Evolutionary conservation across 108 stramenopile genomes (phyloP).

Genomic region (Nannochloropsis salina): DNA sequence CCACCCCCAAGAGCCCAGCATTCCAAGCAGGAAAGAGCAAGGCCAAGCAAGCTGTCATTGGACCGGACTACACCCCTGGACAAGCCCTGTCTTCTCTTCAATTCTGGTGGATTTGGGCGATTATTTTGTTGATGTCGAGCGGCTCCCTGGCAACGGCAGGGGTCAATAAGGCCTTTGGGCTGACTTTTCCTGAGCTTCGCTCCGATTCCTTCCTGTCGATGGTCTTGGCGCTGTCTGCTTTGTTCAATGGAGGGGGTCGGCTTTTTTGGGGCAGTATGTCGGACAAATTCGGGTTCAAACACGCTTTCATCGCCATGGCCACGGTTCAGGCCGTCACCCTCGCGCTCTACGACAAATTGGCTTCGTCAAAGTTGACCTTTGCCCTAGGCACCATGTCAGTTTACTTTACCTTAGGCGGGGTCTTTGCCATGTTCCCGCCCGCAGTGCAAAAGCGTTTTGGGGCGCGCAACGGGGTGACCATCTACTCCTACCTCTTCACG

Average conservation of each 20-base stretch:
- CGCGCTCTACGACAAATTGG: slow-evolving; percentile 29
- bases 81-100: slow-evolving; percentile 25
- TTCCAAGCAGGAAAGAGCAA: not conserved
- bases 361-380: slow-evolving; percentile 32
- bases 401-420: slow-evolving; percentile 54
- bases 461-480: slow-evolving; percentile 40
- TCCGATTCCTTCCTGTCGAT: slow-evolving; percentile 55
- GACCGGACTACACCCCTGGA: slow-evolving; percentile 10
- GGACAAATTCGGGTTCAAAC: slow-evolving; percentile 46
- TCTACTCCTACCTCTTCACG: slow-evolving; percentile 52
- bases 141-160: slow-evolving; percentile 50
- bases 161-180: slow-evolving; percentile 51
- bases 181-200: slow-evolving; percentile 24
- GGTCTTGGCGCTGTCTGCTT: slow-evolving; percentile 51
- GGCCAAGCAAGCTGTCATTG: not conserved
- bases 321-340: slow-evolving; percentile 33
- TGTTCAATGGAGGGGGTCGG: slow-evolving; percentile 53
- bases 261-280: slow-evolving; percentile 52
- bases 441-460: slow-evolving; percentile 50
- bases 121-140: slow-evolving; percentile 44
- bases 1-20: slow-evolving; percentile 21
- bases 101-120: slow-evolving; percentile 40
- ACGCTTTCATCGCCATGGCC: slow-evolving; percentile 37
- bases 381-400: slow-evolving; percentile 29
- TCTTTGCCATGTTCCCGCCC: slow-evolving; percentile 57